Evolutionary conservation across 2,329 filamentous ascomycete genomes (phyloP).

Genomic region (Sarocladium kiliense): DNA sequence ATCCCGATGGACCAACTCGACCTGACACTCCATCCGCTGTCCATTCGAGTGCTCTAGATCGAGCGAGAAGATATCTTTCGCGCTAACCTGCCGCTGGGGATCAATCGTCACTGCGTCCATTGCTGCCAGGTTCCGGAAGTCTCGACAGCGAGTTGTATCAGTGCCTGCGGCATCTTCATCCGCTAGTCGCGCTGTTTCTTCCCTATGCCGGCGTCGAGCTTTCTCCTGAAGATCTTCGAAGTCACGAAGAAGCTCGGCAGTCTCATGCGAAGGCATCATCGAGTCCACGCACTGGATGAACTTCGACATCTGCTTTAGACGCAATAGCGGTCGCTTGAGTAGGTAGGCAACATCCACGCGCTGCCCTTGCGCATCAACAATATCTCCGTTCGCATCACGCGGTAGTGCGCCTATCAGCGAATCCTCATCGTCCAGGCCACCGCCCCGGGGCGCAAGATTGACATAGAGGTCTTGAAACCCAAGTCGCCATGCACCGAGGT

Average conservation of each 20-base stretch:
- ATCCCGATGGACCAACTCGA: constrained; percentile 83
- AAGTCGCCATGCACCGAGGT: constrained; percentile 82
- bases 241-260: constrained; percentile 32
- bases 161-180: constrained; percentile 85
- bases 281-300: constrained; percentile 67
- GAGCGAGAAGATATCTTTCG: constrained; percentile 85
- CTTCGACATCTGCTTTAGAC: constrained; percentile 82
- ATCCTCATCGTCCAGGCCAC: constrained; percentile 50
- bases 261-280: constrained; percentile 43
- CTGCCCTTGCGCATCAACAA: constrained; percentile 72
- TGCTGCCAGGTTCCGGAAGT: constrained; percentile 70
- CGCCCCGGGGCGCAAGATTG: constrained; percentile 71
- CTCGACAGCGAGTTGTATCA: constrained; percentile 73
- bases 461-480: constrained; percentile 94
- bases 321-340: constrained; percentile 80
- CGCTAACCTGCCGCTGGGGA: constrained; percentile 73
- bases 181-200: constrained; percentile 66
- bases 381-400: constrained; percentile 59
- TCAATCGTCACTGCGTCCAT: constrained; percentile 69
- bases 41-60: constrained; percentile 83
- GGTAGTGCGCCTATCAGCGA: constrained; percentile 55
- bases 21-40: constrained; percentile 80
- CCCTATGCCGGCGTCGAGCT: constrained; percentile 58
- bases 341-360: constrained; percentile 92
- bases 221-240: constrained; percentile 73